phyloP scores from a whole-genome alignment of 2,329 filamentous ascomycete species.

The Dryadomyces quercus-mongolicae region DNA sequence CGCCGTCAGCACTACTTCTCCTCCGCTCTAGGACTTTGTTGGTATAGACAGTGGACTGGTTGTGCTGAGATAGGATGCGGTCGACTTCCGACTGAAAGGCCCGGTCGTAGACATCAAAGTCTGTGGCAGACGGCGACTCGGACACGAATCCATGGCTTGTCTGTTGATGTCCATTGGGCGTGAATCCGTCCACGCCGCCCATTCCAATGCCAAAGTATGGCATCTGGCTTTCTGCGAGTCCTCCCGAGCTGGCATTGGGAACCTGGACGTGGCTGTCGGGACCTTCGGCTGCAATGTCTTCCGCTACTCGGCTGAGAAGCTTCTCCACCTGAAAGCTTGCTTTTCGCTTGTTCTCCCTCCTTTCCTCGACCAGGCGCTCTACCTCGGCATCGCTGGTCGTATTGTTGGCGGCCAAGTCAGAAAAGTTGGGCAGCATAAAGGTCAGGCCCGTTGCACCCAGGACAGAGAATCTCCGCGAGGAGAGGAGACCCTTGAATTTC shows the following conservation, averaged over 20 bases:
- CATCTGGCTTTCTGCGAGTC: constrained; percentile 48
- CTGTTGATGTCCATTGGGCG: constrained; percentile 22
- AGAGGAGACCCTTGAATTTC: constrained; percentile 68
- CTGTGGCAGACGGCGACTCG: constrained; percentile 73
- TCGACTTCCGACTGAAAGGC: constrained; percentile 77
- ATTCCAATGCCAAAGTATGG: constrained; percentile 68
- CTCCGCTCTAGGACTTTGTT: not conserved
- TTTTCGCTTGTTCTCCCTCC: constrained; percentile 27
- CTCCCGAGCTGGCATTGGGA: constrained; percentile 42
- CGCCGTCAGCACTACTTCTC: not conserved
- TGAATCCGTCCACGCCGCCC: constrained; percentile 38
- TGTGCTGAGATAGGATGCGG: constrained; percentile 42
- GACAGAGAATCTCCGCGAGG: constrained; percentile 19
- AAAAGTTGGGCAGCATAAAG: constrained; percentile 2
- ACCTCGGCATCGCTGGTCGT: constrained; percentile 27
- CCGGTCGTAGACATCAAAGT: constrained; percentile 78
- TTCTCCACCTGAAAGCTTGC: constrained; percentile 15
- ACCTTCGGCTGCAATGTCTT: not conserved
- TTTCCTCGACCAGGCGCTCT: constrained; percentile 33
- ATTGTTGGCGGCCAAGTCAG: not conserved
- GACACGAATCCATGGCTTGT: constrained; percentile 43
- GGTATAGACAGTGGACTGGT: constrained; percentile 29
- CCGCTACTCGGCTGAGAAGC: not conserved
- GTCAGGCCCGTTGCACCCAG: not conserved
- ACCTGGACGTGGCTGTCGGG: constrained; percentile 27